Conservation (phyloP, 2,329 filamentous ascomycete species). For the Clarireedia monteithiana region DNA sequence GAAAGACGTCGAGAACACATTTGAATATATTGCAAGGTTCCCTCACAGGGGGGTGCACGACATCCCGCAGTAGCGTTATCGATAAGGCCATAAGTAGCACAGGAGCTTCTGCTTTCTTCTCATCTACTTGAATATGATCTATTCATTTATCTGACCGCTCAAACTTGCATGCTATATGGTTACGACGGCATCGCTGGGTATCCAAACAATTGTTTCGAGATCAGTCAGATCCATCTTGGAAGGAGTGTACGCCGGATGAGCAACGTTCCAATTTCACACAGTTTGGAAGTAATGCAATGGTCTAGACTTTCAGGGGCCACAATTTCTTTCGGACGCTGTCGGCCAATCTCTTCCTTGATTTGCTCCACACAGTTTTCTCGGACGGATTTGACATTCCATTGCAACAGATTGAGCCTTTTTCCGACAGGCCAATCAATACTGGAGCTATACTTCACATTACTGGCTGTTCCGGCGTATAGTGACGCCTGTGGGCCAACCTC, state of each 20-base stretch:
- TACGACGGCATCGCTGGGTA: not conserved
- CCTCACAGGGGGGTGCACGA: not conserved
- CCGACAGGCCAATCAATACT: not conserved
- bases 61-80: slow-evolving; percentile 6
- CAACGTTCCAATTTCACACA: too few species aligned
- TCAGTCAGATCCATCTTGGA: not conserved
- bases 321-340: not conserved
- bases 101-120: not conserved
- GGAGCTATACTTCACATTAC: too few species aligned
- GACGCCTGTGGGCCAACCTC: too few species aligned
- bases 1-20: not conserved
- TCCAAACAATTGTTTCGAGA: not conserved
- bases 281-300: not conserved
- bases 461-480: too few species aligned
- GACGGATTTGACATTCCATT: not conserved
- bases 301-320: slow-evolving; percentile 4
- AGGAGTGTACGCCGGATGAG: not conserved
- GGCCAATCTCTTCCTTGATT: not conserved
- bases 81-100: slow-evolving; percentile 1
- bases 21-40: not conserved
- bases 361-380: not conserved
- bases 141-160: slow-evolving; percentile 2
- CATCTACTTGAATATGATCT: not conserved
- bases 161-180: not conserved
- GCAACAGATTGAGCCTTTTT: not conserved